Base-by-base conservation (phyloP, 441 rosid genomes). In the Omphalea diandra region DNA sequence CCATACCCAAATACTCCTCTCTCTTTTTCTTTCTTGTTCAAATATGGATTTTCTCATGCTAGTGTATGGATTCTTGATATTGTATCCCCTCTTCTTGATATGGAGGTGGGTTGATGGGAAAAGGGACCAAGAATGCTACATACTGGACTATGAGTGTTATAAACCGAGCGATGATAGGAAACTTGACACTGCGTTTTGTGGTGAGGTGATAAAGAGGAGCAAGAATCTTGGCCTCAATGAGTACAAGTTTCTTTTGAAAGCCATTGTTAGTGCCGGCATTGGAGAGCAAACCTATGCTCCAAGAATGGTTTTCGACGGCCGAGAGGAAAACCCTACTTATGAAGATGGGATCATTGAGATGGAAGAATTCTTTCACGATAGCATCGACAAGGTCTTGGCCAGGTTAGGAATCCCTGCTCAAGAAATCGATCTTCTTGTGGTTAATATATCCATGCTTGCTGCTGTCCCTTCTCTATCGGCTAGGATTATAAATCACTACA, bases 261-360 rank as follows among this genome's bases (percentile, higher is more conserved):
- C 98, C 64, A 86, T 94, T 43, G 96, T 81, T 18, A 88, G 85
- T 65, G 84, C 96, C 1, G 96, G 98, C 24, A 76, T 91, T 24
- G 97, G 97, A 5, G 97, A 91, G 59, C 81, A 90, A 71, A 91
- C 97, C 8, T 91, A 91, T 20, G 88, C 80, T 2, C 96, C 96
- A 0, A 73, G 82, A 57, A 75, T 86, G 68, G 75, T 88, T 44
- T 90, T 87, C 36, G 73, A 78, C 12, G 92, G 90, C 11, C 56
- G 84, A 7, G 92, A 89, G 79, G 91, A 83, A 24, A 72, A 26
- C 62, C 97, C 97, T 1, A 67, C 80, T 0, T 58, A 83, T 50
- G 74, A 77, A 54, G 98, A 93, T 17, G 88, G 81, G 22, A 76
- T 87, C 67, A 15, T 14, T 0, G 97, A 93, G 81, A 88, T 91